These are phyloP conservation scores for Cercis canadensis DNA, from an alignment of 306 rosid genomes.

Conservation along the genomic window DNA sequence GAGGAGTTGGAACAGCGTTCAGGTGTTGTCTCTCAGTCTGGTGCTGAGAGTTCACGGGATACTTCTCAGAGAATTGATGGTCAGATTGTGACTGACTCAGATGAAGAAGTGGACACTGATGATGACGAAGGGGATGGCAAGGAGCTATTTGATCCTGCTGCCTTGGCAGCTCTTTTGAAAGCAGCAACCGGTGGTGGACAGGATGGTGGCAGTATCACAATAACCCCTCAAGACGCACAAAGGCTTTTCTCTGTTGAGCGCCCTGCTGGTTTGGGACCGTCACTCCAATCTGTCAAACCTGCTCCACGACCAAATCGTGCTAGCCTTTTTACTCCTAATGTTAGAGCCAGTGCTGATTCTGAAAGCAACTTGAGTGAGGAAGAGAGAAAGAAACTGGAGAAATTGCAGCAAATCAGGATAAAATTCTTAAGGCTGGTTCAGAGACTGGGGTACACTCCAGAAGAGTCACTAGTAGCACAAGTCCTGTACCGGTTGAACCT, in stretches of 20 bases:
- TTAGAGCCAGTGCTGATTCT: conserved; percentile 49
- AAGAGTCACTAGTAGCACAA: conserved; percentile 86
- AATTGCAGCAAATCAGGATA: conserved; percentile 76
- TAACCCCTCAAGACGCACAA: conserved; percentile 87
- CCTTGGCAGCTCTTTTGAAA: conserved; percentile 91
- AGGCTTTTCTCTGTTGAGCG: conserved; percentile 96
- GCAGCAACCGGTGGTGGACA: conserved; percentile 81
- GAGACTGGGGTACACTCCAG: conserved; percentile 78
- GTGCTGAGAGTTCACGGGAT: conserved; percentile 60
- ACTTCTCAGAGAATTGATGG: conserved; percentile 77
- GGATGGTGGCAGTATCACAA: conserved; percentile 76
- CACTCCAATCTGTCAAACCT: conserved; percentile 74
- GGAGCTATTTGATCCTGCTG: conserved; percentile 91
- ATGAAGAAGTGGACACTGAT: conserved; percentile 83
- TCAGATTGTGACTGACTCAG: conserved; percentile 85
- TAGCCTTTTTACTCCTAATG: conserved; percentile 51
- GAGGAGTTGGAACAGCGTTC: conserved; percentile 73
- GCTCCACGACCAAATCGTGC: conserved; percentile 64
- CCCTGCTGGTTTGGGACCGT: conserved; percentile 95
- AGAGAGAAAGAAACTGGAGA: conserved; percentile 74
- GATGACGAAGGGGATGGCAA: conserved; percentile 89
- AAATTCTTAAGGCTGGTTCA: conserved; percentile 80
- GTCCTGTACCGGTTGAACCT: conserved; percentile 80
- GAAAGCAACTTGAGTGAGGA: conserved; percentile 73
- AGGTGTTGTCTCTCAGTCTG: conserved; percentile 54